Base-by-base conservation (phyloP, 1,139 yeast genomes). In the Dujonia santamariae region DNA sequence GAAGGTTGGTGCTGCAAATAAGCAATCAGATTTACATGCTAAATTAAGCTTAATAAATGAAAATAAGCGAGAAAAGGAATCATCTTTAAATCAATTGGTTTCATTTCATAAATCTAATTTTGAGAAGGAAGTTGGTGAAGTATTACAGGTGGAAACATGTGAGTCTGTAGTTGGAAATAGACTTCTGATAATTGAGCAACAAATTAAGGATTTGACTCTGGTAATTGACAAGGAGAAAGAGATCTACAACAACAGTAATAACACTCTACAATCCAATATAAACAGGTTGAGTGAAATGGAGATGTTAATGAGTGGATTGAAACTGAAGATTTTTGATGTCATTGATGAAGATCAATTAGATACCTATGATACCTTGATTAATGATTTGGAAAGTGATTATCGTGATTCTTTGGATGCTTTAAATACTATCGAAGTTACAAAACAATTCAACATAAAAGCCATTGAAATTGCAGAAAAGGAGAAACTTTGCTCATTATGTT, bases 361-460 rank as follows among this genome's bases (percentile, higher is more conserved):
- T 1, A 68, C 67, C 0, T 83, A 74, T 46, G 75, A 71, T 27
- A 59, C 57, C 0, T 59, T 74, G 3, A 46, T 82, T 4, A 53
- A 55, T n/a, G 81, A 76, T 16, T 63, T 80, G 18, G 88, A 84
- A 47, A 71, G 67, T 12, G 82, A 81, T 34, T 76, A 75, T 44
- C 68, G 72, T 34, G 70, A 69, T 18, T 77, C 85, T 0, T 57
- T 77, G 25, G 83, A 80, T 43, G 79, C 81, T 37, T 54, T 75
- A 19, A 83, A 82, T 46, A 75, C 84, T 41, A 74, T 73, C 21
- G 80, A 78, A 36, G 82, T 85, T 1, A 79, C 88, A 1, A 64
- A 75, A 28, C 76, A 74, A 33, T 84, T 80, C 52, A 82, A 84
- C 45, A 55, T 69, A 20, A 77, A 65, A 30, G 94, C 95, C 0